A percentile compares a stretch with the other conserved stretches of the same genome.
These are phyloP conservation scores for Cladosporium austrohemisphaericum DNA, from an alignment of 2,329 filamentous ascomycete genomes.

Conservation along the genomic window DNA sequence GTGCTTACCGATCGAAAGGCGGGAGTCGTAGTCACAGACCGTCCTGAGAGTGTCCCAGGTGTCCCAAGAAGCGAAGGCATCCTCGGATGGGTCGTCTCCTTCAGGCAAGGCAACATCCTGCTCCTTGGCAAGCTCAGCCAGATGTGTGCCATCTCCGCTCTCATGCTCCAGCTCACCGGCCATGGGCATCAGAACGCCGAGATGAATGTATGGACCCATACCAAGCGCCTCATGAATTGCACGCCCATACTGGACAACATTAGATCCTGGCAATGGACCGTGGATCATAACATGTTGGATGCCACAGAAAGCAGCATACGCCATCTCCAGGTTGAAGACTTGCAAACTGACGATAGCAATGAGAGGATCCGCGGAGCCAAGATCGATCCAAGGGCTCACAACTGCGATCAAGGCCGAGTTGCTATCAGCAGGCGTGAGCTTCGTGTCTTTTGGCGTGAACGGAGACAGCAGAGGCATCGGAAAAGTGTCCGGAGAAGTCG, in stretches of 20 bases:
- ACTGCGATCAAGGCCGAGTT: slow-evolving; percentile 73
- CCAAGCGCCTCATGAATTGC: slow-evolving; percentile 76
- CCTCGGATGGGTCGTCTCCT: slow-evolving; percentile 39
- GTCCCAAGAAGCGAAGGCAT: slow-evolving; percentile 82
- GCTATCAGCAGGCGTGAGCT: slow-evolving; percentile 62
- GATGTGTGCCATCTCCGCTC: slow-evolving; percentile 48
- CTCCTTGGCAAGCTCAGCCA: slow-evolving; percentile 48
- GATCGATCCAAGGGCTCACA: slow-evolving; percentile 88
- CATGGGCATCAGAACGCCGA: slow-evolving; percentile 81
- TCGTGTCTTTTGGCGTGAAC: slow-evolving; percentile 75
- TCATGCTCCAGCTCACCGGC: slow-evolving; percentile 64
- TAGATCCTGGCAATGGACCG: slow-evolving; percentile 56
- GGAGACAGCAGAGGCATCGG: slow-evolving; percentile 52
- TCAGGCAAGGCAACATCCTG: slow-evolving; percentile 16
- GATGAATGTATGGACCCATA: slow-evolving; percentile 70
- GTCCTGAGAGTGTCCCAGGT: slow-evolving; percentile 86
- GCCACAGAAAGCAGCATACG: slow-evolving; percentile 94
- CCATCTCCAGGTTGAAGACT: slow-evolving; percentile 83
- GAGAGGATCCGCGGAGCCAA: slow-evolving; percentile 76
- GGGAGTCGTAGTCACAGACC: slow-evolving; percentile 76
- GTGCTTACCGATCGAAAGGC: slow-evolving; percentile 73
- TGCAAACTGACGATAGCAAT: slow-evolving; percentile 85
- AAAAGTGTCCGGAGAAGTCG: slow-evolving; percentile 36
- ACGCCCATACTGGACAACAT: slow-evolving; percentile 72
- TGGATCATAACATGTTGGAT: slow-evolving; percentile 77